Evolutionary conservation across 371 early-diverging fungal species (phyloP).

Genomic region (Cladochytrium tenue): DNA sequence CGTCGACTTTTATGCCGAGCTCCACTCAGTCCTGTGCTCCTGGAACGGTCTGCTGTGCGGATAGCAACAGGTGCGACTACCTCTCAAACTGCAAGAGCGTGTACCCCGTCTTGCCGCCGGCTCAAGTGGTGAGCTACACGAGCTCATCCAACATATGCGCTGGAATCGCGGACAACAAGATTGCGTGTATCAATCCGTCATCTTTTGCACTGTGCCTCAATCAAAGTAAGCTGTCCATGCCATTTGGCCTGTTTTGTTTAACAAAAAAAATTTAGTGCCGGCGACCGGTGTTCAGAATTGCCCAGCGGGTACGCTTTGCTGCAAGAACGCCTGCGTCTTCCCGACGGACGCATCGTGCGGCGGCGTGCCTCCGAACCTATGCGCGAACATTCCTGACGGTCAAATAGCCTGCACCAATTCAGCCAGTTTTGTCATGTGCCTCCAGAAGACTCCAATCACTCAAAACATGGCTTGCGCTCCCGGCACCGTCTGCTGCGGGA

Average conservation of each 20-base stretch:
- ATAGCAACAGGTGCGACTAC: conserved; percentile 21
- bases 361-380: not conserved
- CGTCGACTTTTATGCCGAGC: not conserved
- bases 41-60: conserved; percentile 30
- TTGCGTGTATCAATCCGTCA: conserved; percentile 5
- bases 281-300: conserved; percentile 17
- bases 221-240: conserved; percentile 7
- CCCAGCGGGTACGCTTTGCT: conserved; percentile 27
- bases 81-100: conserved; percentile 10
- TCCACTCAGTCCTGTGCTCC: conserved; percentile 10
- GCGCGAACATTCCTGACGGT: not conserved
- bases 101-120: not conserved
- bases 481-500: conserved; percentile 25
- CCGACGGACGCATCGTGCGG: conserved; percentile 12
- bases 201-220: conserved; percentile 9
- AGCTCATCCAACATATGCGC: conserved; percentile 3
- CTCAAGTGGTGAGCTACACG: not conserved
- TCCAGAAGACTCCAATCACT: not conserved
- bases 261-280: not conserved
- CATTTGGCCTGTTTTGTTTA: too few species aligned
- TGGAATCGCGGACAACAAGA: not conserved
- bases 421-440: not conserved
- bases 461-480: conserved; percentile 5
- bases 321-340: conserved; percentile 20
- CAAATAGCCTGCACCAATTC: not conserved